A percentile compares a stretch with the other conserved stretches of the same genome.
These are phyloP conservation scores for Blastobotrys attinorum DNA, from an alignment of 805 yeast species.

Conservation along the genomic window DNA sequence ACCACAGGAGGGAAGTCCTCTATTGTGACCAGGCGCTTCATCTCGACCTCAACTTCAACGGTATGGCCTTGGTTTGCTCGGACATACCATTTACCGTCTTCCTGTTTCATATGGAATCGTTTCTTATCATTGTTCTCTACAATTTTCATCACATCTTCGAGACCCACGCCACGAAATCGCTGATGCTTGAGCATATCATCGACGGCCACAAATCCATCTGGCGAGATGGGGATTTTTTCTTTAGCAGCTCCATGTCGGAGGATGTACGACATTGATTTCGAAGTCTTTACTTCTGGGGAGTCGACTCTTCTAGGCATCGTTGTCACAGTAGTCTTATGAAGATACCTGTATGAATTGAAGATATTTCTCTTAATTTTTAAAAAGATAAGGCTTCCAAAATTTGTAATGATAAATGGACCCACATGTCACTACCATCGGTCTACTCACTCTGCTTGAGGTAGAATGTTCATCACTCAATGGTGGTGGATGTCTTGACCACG, in stretches of 20 bases:
- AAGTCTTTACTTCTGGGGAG: constrained; percentile 37
- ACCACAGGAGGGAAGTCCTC: constrained; percentile 50
- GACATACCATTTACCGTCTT: constrained; percentile 34
- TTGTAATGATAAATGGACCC: too few relatives aligned
- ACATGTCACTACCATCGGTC: too few relatives aligned
- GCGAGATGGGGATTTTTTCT: constrained; percentile 57
- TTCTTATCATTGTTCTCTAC: constrained; percentile 64
- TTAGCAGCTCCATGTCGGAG: constrained; percentile 79
- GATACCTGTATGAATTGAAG: too few relatives aligned
- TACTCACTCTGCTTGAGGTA: too few relatives aligned
- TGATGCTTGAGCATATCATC: constrained; percentile 30
- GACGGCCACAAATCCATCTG: constrained; percentile 57
- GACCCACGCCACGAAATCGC: constrained; percentile 1
- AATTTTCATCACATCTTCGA: constrained; percentile 49
- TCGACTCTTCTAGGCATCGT: constrained; percentile 5
- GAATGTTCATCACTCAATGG: too few relatives aligned
- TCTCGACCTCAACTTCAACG: constrained; percentile 37
- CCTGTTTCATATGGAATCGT: constrained; percentile 34
- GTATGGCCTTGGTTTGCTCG: constrained; percentile 96
- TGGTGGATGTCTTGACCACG: too few relatives aligned
- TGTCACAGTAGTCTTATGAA: too few relatives aligned
- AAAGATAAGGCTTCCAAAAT: too few relatives aligned
- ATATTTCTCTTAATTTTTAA: too few relatives aligned
- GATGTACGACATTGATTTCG: constrained; percentile 67
- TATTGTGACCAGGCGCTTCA: constrained; percentile 29